Percentiles rank a stretch among this genome's conserved stretches.
Evolutionary conservation across 106 monocot genomes (phyloP).

Genomic region (Platanthera zijinensis): DNA sequence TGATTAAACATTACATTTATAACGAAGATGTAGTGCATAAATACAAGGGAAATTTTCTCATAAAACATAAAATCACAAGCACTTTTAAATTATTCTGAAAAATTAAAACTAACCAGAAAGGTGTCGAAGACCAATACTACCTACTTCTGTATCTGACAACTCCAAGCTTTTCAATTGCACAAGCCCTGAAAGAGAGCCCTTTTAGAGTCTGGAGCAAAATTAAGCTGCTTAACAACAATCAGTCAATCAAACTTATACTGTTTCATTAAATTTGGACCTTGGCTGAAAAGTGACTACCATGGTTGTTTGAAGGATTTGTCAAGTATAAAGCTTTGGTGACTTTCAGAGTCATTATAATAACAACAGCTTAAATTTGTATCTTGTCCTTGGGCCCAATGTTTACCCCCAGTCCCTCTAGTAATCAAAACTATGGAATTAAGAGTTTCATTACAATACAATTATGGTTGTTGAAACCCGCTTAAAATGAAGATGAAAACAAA

Average conservation of each 20-base stretch:
- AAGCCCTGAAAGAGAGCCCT: slow-evolving; percentile 35
- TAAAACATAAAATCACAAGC: no score
- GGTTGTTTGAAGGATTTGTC: not conserved
- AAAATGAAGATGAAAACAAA: no score
- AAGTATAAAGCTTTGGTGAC: not conserved
- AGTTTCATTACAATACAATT: not conserved
- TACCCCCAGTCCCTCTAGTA: not conserved
- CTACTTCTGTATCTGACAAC: slow-evolving; percentile 88
- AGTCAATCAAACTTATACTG: not conserved
- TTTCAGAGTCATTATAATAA: not conserved
- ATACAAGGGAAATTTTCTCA: not conserved
- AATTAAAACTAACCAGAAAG: slow-evolving; percentile 61
- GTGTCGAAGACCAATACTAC: slow-evolving; percentile 74
- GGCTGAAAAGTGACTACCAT: not conserved
- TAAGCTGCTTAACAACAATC: not conserved
- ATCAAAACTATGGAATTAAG: not conserved
- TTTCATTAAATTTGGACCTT: not conserved
- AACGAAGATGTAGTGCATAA: not conserved
- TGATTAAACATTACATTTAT: no score
- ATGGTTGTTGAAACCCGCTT: not conserved
- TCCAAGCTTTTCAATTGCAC: slow-evolving; percentile 71
- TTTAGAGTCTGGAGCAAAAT: not conserved
- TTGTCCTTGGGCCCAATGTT: not conserved
- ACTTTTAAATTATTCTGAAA: not conserved
- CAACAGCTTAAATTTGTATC: not conserved